Conservation (phyloP, 192 early-diverging fungal genomes). For the Funneliformis mosseae region DNA sequence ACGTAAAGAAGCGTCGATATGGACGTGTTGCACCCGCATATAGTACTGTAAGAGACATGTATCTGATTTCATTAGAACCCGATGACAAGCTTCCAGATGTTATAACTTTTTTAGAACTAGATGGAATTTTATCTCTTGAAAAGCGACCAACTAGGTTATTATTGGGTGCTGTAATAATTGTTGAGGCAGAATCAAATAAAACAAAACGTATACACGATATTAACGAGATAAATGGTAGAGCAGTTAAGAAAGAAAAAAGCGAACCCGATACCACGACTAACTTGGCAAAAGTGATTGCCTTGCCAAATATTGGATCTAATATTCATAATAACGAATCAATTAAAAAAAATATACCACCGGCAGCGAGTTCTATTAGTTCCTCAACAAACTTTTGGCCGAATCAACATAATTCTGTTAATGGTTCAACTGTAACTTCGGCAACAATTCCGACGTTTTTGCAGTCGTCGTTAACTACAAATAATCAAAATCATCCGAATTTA, state of each 20-base stretch:
- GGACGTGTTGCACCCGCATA: constrained; percentile 71
- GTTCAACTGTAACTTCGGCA: neutral
- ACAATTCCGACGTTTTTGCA: constrained; percentile 4
- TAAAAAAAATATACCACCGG: neutral
- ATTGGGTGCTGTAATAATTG: constrained; percentile 30
- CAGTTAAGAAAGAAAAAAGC: constrained; percentile 13
- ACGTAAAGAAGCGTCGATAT: constrained; percentile 48
- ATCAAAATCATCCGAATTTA: neutral
- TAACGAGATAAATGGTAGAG: neutral
- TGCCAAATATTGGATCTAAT: constrained; percentile 14
- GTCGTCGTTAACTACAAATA: neutral
- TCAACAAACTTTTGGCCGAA: neutral
- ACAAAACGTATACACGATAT: constrained; percentile 20
- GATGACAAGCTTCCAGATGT: constrained; percentile 59
- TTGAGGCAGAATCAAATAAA: constrained; percentile 28
- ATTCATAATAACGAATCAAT: neutral
- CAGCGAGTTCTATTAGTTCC: neutral
- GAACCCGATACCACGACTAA: neutral
- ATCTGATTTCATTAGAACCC: constrained; percentile 63
- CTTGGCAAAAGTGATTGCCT: neutral
- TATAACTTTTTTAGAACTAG: constrained; percentile 52
- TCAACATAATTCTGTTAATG: neutral
- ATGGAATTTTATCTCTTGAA: constrained; percentile 34
- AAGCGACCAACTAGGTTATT: constrained; percentile 29
- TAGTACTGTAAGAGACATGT: constrained; percentile 74